Evolutionary conservation across 305 asterid genomes (phyloP), one percentile per base, ranked within the genome.

Genomic region (Ilex paraguariensis): DNA sequence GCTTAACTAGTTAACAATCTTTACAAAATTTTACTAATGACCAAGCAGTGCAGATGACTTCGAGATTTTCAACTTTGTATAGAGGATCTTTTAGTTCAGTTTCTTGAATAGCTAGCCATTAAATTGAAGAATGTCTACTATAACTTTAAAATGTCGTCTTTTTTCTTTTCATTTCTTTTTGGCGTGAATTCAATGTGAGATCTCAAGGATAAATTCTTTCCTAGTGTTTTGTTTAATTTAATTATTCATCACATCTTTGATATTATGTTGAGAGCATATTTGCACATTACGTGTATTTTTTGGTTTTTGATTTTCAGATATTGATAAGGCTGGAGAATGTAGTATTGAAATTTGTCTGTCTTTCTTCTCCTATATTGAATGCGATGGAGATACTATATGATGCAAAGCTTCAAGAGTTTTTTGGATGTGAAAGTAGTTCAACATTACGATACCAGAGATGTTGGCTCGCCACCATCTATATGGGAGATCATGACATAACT

Each of bases 361-460:
- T 6, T 48, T 45, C 46, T 11, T 60, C 44, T 54, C 31, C 54
- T 65, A 48, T 65, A 54, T 46, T 70, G 60, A 85, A 85, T 64
- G 66, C 81, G 30, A 73, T 81, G 45, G 76, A 66, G n/a, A 73
- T 85, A 56, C 7, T 66, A 31, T 85, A 89, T 67, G 93, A 85
- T 71, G 80, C 65, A 36, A 86, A 85, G 64, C 61, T 85, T 55
- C 80, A 83, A 73, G 84, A 75, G 62, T 82, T 82, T 72, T 83
- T 85, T 57, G 89, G 87, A 45, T 81, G 86, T 62, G 81, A 74
- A 66, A 79, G 76, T 72, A 75, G 82, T 67, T 83, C 87, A 55
- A 82, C 84, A 45, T 58, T 83, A 66, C 84, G 79, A 79, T 85
- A 55, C 86, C 87, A 46, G 83, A 85, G 76, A 64, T 66, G 74